A percentile compares a stretch with the other conserved stretches of the same genome.
Evolutionary conservation across 495 filamentous ascomycete species (phyloP).

Genomic region (Platismatia glauca): DNA sequence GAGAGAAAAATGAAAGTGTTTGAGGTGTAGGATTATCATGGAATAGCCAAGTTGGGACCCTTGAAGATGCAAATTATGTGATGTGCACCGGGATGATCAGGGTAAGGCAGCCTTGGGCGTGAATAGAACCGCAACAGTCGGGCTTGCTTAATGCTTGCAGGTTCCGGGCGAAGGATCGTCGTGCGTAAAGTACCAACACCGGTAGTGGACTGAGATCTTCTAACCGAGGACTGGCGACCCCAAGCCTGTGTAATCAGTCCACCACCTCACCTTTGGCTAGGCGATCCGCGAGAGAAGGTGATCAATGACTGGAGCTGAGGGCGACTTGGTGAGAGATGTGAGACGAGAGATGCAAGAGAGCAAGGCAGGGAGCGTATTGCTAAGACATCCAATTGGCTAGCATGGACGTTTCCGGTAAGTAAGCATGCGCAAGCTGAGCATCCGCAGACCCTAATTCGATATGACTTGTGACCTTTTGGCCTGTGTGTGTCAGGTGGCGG

Average conservation of each 20-base stretch:
- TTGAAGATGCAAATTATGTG: neutral
- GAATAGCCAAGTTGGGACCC: neutral
- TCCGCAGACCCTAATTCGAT: neutral
- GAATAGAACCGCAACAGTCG: conserved; percentile 9
- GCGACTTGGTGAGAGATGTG: neutral
- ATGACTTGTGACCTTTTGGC: conserved; percentile 1
- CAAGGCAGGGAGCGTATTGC: neutral
- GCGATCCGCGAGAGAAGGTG: neutral
- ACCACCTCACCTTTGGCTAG: neutral
- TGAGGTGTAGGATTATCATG: neutral
- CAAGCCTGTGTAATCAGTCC: neutral
- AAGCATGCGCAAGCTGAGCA: conserved; percentile 11
- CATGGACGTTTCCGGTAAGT: conserved; percentile 4
- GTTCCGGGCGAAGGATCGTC: conserved; percentile 15
- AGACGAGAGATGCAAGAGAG: neutral
- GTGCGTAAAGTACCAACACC: conserved; percentile 4
- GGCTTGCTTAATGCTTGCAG: conserved; percentile 1
- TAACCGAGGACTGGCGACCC: neutral
- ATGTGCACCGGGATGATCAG: conserved; percentile 4
- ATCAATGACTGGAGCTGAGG: neutral
- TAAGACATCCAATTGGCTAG: conserved; percentile 18
- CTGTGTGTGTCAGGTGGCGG: neutral
- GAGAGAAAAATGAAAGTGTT: neutral
- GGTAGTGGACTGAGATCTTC: neutral
- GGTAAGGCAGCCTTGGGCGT: conserved; percentile 10